Evolutionary conservation across 2,329 filamentous ascomycete genomes (phyloP), one percentile per base, ranked within the genome.

Genomic region (Penicillium sp.): DNA sequence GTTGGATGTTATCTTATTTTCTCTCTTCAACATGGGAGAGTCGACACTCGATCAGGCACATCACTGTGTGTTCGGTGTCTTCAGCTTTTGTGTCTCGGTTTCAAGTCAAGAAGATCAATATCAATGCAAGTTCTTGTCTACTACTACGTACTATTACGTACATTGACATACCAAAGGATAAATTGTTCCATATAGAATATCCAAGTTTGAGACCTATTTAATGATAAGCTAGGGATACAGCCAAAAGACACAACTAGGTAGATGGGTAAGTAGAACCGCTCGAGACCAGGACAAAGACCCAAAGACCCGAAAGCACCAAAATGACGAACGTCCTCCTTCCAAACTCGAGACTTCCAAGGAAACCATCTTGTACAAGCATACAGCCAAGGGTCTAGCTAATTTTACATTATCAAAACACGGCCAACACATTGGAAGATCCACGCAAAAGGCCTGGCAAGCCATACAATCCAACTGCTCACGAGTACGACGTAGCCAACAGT

Each of bases 391-490:
- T 3, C 6, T 8, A 6, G 25, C 44, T 47, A 23, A 38, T 36
- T 45, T 67, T 64, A 72, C 50, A 59, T 55, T 27, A 69, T 59
- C 23, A 74, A 43, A 36, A 64, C 65, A 53, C 64, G 67, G 15
- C 68, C 68, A 35, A 74, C 44, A 35, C 62, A 58, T 15, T 69
- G 63, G 48, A 74, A 63, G 8, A 68, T 52, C 69, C 71, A 73
- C 0, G 66, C 68, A 62, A 75, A 69, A 1, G 74, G 74, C 41
- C 59, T 68, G 2, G 65, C 63, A 52, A 75, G 64, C 74, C 74
- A 77, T 13, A 73, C 51, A 29, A 76, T 60, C 74, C 74, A 77
- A 21, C 66, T 70, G 5, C 68, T 69, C 35, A 75, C 53, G 21
- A 75, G 62, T 39, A 73, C 65, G 41, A 75, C 52, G 33, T 74